Percentiles rank a stretch among this genome's conserved stretches.
phyloP scores from a whole-genome alignment of 1,139 yeast genomes.

The Diutina scorzettiae region DNA sequence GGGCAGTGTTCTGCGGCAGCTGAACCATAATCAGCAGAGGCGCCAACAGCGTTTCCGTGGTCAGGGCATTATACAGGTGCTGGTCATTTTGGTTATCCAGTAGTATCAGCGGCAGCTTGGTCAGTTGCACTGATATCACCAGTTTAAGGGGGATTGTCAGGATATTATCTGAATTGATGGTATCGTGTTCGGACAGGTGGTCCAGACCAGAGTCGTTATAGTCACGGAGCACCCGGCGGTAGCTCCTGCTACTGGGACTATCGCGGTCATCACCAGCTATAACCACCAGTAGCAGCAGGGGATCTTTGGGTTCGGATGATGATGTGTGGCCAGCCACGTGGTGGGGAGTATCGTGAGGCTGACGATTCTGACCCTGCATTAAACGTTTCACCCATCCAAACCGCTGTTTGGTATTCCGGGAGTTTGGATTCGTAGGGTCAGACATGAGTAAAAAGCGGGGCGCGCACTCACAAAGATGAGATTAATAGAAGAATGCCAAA shows the following conservation, averaged over 20 bases:
- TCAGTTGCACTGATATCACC: constrained; percentile 32
- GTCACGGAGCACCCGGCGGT: background rate
- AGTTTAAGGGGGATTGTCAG: constrained; percentile 45
- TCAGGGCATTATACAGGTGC: constrained; percentile 31
- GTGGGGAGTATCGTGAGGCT: constrained; percentile 6
- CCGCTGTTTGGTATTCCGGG: constrained; percentile 17
- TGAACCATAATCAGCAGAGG: constrained; percentile 13
- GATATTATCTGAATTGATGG: constrained; percentile 20
- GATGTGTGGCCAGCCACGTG: constrained; percentile 3
- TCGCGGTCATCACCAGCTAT: constrained; percentile 8
- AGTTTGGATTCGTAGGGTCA: constrained; percentile 6
- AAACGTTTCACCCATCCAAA: constrained; percentile 37
- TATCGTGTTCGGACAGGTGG: background rate
- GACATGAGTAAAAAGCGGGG: background rate
- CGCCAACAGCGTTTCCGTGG: constrained; percentile 43
- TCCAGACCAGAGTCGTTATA: background rate
- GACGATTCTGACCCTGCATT: constrained; percentile 32
- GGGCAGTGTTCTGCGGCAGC: constrained; percentile 8
- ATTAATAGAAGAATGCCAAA: too few relatives aligned
- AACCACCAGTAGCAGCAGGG: constrained; percentile 13
- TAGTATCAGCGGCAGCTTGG: constrained; percentile 28
- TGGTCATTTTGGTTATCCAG: constrained; percentile 28
- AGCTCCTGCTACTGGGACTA: background rate
- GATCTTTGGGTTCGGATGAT: constrained; percentile 7
- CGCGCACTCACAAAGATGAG: too few relatives aligned